Evolutionary conservation across 1,139 yeast species (phyloP).

Genomic region (Yamadazyma songkhlaensis): DNA sequence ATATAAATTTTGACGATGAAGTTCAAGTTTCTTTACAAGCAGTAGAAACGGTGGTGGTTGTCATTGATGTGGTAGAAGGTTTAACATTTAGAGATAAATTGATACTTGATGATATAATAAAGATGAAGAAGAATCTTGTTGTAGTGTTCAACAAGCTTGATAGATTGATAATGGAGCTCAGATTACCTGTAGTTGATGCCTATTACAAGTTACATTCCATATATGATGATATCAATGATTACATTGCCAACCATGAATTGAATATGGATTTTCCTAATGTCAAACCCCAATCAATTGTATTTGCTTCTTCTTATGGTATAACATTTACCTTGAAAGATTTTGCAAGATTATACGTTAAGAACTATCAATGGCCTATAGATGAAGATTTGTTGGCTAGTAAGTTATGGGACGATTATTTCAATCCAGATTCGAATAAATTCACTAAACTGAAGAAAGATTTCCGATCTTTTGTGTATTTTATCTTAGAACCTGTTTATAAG

Average conservation of each 20-base stretch:
- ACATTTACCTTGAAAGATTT: constrained; percentile 68
- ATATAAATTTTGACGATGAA: constrained; percentile 79
- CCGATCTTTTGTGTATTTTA: constrained; percentile 65
- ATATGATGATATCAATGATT: constrained; percentile 63
- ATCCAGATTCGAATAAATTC: constrained; percentile 44
- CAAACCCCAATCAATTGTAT: constrained; percentile 77
- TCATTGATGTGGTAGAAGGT: constrained; percentile 88
- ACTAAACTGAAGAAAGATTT: constrained; percentile 23
- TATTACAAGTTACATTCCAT: constrained; percentile 62
- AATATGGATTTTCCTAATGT: constrained; percentile 25
- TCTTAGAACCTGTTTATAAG: constrained; percentile 81
- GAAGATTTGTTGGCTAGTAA: constrained; percentile 31
- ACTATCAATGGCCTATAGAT: constrained; percentile 12
- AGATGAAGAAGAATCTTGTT: constrained; percentile 48
- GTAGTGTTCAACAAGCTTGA: constrained; percentile 83
- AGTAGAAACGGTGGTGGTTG: constrained; percentile 65
- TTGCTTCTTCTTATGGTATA: constrained; percentile 65
- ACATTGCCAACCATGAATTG: constrained; percentile 33
- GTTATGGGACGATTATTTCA: constrained; percentile 70
- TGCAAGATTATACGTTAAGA: constrained; percentile 49
- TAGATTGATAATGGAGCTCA: constrained; percentile 71
- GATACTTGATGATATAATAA: constrained; percentile 48
- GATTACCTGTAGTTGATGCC: constrained; percentile 71
- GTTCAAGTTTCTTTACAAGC: constrained; percentile 53
- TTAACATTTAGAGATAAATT: constrained; percentile 52